Evolutionary conservation across 2,329 filamentous ascomycete species (phyloP).

Genomic region (Aschersonia sp.): DNA sequence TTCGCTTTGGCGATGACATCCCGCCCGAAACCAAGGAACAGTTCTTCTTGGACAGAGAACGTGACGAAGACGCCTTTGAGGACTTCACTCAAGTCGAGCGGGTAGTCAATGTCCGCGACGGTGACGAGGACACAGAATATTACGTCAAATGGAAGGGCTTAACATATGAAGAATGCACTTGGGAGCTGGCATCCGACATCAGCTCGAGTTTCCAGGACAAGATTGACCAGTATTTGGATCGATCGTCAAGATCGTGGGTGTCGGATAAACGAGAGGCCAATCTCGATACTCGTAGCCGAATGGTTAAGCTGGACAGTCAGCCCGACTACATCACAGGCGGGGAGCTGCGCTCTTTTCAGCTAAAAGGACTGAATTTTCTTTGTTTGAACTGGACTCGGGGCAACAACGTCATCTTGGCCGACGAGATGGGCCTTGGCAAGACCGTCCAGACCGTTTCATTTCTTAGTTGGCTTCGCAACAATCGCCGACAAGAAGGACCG

Average conservation of each 20-base stretch:
- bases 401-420: conserved; percentile 92
- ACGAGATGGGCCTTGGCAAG: conserved; percentile 98
- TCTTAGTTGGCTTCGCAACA: conserved; percentile 90
- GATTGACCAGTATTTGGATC: conserved; percentile 83
- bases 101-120: conserved; percentile 71
- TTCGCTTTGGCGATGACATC: conserved; percentile 61
- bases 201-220: conserved; percentile 70
- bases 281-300: conserved; percentile 58
- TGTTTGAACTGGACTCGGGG: conserved; percentile 89
- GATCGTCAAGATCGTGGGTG: conserved; percentile 63
- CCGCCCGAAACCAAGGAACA: conserved; percentile 81
- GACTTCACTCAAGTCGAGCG: conserved; percentile 90
- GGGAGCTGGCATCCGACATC: conserved; percentile 69
- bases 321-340: conserved; percentile 76
- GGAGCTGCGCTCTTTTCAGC: conserved; percentile 81
- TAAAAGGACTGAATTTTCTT: conserved; percentile 88
- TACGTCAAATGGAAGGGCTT: conserved; percentile 95
- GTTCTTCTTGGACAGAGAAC: conserved; percentile 88
- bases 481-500: conserved; percentile 78
- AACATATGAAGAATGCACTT: conserved; percentile 87
- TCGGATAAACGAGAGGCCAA: conserved; percentile 71
- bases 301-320: conserved; percentile 61
- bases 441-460: conserved; percentile 96
- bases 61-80: conserved; percentile 72
- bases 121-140: conserved; percentile 74